Conservation (phyloP, 805 yeast species). For the Ogataea methylovora region DNA sequence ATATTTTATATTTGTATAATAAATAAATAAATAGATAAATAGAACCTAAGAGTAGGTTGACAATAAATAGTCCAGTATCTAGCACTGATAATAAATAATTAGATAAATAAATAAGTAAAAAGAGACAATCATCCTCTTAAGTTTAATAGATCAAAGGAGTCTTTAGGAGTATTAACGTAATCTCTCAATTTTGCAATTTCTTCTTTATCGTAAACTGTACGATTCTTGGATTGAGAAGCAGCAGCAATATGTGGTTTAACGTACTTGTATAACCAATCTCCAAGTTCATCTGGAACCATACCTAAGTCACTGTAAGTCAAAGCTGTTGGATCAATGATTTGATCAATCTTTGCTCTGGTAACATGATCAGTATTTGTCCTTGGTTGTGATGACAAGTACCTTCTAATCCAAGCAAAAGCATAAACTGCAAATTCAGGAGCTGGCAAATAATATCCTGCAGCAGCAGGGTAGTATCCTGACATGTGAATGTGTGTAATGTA, state of each 20-base stretch:
- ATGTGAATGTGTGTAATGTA: conserved; percentile 30
- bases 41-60: too few relatives aligned
- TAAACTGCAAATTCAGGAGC: conserved; percentile 38
- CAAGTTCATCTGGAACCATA: conserved; percentile 47
- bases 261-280: conserved; percentile 40
- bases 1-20: background rate
- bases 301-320: conserved; percentile 66
- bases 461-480: conserved; percentile 28
- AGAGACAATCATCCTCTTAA: conserved; percentile 11
- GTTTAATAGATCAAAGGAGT: conserved; percentile 24
- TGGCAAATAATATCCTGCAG: conserved; percentile 29
- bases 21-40: background rate
- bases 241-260: conserved; percentile 28
- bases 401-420: conserved; percentile 35
- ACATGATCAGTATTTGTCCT: conserved; percentile 58
- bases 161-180: conserved; percentile 28
- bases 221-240: conserved; percentile 27
- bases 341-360: conserved; percentile 66
- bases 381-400: conserved; percentile 30
- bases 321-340: conserved; percentile 51
- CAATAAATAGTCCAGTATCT: too few relatives aligned
- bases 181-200: conserved; percentile 27
- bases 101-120: background rate
- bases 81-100: too few relatives aligned
- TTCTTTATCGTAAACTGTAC: conserved; percentile 30